Base-by-base conservation (phyloP, 305 asterid species). In the Fraxinus ornus region DNA sequence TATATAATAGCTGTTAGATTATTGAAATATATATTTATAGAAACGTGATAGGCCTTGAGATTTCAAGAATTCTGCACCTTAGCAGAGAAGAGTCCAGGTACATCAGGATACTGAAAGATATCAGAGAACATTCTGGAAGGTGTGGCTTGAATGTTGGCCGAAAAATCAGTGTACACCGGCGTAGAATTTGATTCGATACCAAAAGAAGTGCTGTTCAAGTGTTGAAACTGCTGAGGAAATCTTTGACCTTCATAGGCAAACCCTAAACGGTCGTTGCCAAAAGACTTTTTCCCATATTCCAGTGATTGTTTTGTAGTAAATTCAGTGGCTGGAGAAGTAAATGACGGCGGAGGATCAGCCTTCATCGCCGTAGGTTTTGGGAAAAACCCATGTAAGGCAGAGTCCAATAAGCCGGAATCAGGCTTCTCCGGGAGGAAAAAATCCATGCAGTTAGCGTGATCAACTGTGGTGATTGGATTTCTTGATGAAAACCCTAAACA, bases 381-480 rank as follows among this genome's bases (percentile, higher is more conserved):
- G 74, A 94, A 94, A 82, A 94, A 95, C 64, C 97, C 94, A 41
- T 91, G 84, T 15, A 94, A 68, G 3, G 91, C 93, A 82, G 93
- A 97, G 36, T 95, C 92, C 8, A 95, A 26, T 22, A 95, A 35
- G 13, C 99, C 99, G 0, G 99, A 95, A 77, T 80, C 95, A 1
- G 97, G 84, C 4, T 85, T 83, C 86, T 92, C 98, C 0, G 89
- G 57, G 0, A 89, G 74, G 22, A 94, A 95, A 68, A 95, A 92
- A 2, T 88, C 97, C 86, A 91, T 81, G 22, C 88, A 83, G 3
- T 85, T 75, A 13, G 80, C 89, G 19, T 73, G 79, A 52, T 81
- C 68, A 19, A 74, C 70, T 1, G 2, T 9, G 2, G 6, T 0
- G 73, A 7, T 41, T 26, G 52, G 33, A 10, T 39, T 52, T 8